Percentiles rank a stretch among this genome's conserved stretches.
These are phyloP conservation scores for Solanum lycopersicoides DNA, from an alignment of 257 asterid genomes.

Conservation along the genomic window DNA sequence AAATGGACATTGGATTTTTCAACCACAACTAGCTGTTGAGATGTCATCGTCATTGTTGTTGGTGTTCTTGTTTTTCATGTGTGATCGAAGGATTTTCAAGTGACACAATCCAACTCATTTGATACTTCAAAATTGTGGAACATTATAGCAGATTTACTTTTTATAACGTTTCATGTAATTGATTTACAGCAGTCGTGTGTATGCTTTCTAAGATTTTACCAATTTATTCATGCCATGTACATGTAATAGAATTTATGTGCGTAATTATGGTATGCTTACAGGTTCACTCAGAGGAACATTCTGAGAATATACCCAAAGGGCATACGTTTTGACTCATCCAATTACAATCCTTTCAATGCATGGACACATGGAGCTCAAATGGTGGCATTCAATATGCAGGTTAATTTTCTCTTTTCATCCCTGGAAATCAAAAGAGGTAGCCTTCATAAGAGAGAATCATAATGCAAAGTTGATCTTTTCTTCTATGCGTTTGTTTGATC, in stretches of 20 bases:
- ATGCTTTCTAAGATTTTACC: not conserved
- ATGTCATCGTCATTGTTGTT: not conserved
- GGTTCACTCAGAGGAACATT: slow-evolving; percentile 73
- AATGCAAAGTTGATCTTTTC: not conserved
- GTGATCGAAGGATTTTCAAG: not conserved
- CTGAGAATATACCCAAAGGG: slow-evolving; percentile 82
- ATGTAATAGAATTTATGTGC: not conserved
- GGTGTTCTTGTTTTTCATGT: not conserved
- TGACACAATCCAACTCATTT: not conserved
- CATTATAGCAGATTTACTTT: not conserved
- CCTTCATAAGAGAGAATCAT: not conserved
- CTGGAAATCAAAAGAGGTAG: not conserved
- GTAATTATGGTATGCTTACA: slow-evolving; percentile 10
- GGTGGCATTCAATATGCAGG: slow-evolving; percentile 98
- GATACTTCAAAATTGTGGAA: not conserved
- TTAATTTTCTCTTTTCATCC: slow-evolving; percentile 7
- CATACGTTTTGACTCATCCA: slow-evolving; percentile 72
- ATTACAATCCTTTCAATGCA: slow-evolving; percentile 76
- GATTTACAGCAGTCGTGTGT: not conserved
- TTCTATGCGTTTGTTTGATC: not conserved
- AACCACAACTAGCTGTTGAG: not conserved
- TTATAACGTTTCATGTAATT: not conserved
- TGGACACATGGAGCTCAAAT: slow-evolving; percentile 96
- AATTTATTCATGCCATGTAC: not conserved
- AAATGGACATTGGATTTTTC: not conserved